Evolutionary conservation across 2,329 filamentous ascomycete species (phyloP), one percentile per base, ranked within the genome.

Genomic region (Coniochaeta sp.): DNA sequence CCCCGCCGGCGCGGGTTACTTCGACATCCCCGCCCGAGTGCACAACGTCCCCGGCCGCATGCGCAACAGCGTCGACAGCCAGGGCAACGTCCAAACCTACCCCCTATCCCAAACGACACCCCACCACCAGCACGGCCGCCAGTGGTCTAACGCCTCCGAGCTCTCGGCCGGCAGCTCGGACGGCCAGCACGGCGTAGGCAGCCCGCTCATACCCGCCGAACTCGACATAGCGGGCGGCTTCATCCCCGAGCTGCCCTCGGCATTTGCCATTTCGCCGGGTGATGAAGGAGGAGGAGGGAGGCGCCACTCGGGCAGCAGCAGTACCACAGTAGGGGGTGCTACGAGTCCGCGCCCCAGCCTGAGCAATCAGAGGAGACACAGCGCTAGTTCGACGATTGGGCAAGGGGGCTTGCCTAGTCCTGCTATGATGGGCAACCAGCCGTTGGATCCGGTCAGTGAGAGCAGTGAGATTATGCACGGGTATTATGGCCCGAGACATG

Each of bases 121-220:
- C 8, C 56, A 60, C 48, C 49, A 50, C 9, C 51, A 53, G 3
- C 74, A 75, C 50, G 63, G 65, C 45, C 70, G 75, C 2, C 64
- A 74, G 6, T 61, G 61, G 42, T 77, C 73, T 60, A 68, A 74
- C 54, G 65, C 68, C 5, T 77, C 74, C 40, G 73, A 77, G 47
- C 56, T 60, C 1, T 66, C 61, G 0, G 61, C 66, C 4, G 69
- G 68, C 38, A 69, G 67, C 40, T 62, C 63, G 50, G 61, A 61
- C 4, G 56, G 58, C n/a, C 59, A 55, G 14, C 57, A n/a, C 10
- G 55, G 52, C 1, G 38, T 57, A 8, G 58, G 57, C 10, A 60
- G 53, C 12, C 54, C 59, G 6, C 56, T 62, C 2, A 62, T 65
- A 1, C 57, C 64, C 5, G 66, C 66, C 2, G 74, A 78, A 54